Base-by-base conservation (phyloP, 495 filamentous ascomycete species). In the Mytilinidion resinicola region DNA sequence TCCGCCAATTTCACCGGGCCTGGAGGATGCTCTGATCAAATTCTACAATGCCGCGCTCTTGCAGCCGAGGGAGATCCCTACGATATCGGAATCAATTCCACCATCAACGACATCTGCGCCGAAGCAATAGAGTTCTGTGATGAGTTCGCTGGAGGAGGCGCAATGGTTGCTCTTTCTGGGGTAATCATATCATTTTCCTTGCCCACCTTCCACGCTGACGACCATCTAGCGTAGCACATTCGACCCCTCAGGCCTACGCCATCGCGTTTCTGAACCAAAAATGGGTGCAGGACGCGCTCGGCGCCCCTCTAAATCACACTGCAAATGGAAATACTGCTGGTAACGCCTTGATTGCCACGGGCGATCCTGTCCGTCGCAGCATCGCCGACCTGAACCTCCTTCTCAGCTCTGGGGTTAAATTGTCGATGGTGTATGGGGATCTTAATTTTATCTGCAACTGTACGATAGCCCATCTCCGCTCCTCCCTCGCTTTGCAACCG, bases 31-130 rank as follows among this genome's bases (percentile, higher is more conserved):
- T 33, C 47, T 37, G 53, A 62, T 48, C 25, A 57, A 17, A 38
- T 62, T 21, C 35, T 43, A 12, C 38, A 63, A 55, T 63, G 60
- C 68, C 73, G 37, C 67, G 66, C 1, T 62, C 41, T 63, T 6
- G 41, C 20, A 21, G 12, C 20, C 25, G 55, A 35, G 1, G 47
- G 12, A 19, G 60, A 63, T 42, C 42, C 42, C 10, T 39, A 59
- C 4, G 41, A 55, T 20, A 21, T 25, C 2, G 55, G 55, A 5
- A 44, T 33, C 12, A 59, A 58, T 55, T 33, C 25, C 4, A 53
- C 49, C 9, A 35, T 63, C 12, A 63, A 63, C 38, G 30, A 3
- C 17, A 55, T 51, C 9, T 63, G 60, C 30, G 51, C 41, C 15
- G 9, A 39, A 15, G 60, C 60, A 33, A 49, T 37, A 6, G 7